These are phyloP conservation scores for Penicillium coprophilum DNA, from an alignment of 495 filamentous ascomycete genomes.

Conservation along the genomic window DNA sequence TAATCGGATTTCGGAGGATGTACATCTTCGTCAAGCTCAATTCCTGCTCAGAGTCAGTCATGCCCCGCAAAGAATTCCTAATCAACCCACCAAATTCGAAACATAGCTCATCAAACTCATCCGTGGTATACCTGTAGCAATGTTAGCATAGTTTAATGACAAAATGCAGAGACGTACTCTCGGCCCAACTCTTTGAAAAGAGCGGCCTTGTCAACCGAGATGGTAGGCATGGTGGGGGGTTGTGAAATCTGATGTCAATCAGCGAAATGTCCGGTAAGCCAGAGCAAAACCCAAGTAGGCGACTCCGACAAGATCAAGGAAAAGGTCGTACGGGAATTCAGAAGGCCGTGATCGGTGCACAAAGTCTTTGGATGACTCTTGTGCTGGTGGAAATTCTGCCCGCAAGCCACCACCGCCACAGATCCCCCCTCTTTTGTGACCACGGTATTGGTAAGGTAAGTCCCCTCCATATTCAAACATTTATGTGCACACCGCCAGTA, in stretches of 20 bases:
- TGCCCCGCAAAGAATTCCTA: slow-evolving; percentile 27
- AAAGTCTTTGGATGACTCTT: slow-evolving; percentile 27
- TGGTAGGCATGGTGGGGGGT: slow-evolving; percentile 70
- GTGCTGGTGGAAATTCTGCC: slow-evolving; percentile 27
- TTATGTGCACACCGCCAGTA: slow-evolving; percentile 18
- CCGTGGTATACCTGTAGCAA: slow-evolving; percentile 70
- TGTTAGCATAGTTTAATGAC: neutral
- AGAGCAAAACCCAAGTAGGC: neutral
- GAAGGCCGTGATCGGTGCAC: slow-evolving; percentile 6
- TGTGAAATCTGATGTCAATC: slow-evolving; percentile 19
- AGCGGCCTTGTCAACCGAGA: slow-evolving; percentile 89
- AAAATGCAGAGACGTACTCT: slow-evolving; percentile 57
- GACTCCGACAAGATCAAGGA: neutral
- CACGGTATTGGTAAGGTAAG: slow-evolving; percentile 21
- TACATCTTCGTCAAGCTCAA: slow-evolving; percentile 95
- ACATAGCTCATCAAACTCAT: slow-evolving; percentile 94
- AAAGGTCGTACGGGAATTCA: slow-evolving; percentile 3
- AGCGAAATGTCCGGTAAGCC: neutral
- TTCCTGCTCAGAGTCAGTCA: slow-evolving; percentile 55
- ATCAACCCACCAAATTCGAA: slow-evolving; percentile 84
- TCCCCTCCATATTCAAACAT: slow-evolving; percentile 1
- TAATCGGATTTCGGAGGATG: neutral
- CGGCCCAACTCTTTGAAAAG: slow-evolving; percentile 90
- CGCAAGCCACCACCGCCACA: slow-evolving; percentile 33
- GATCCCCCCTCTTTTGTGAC: slow-evolving; percentile 28